These are phyloP conservation scores for Trichoderma sp. DNA, from an alignment of 2,329 filamentous ascomycete species.

Conservation along the genomic window DNA sequence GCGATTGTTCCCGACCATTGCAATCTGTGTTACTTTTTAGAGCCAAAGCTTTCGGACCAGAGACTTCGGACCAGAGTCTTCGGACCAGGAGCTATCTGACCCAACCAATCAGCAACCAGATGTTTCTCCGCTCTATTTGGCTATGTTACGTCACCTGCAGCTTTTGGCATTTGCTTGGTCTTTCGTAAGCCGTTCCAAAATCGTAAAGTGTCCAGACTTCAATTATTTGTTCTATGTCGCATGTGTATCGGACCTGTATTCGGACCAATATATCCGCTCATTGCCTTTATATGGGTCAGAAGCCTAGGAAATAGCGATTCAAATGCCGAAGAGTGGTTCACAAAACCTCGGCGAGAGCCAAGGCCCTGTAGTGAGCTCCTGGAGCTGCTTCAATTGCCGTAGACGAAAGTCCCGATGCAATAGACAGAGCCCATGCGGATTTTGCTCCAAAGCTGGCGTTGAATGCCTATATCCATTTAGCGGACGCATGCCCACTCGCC, in stretches of 20 bases:
- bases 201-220: not conserved
- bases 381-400: conserved; percentile 39
- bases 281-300: not conserved
- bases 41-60: too few relatives aligned
- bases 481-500: conserved; percentile 35
- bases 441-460: conserved; percentile 32
- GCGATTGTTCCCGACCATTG: not conserved
- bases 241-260: not conserved
- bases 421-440: conserved; percentile 35
- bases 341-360: not conserved
- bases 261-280: not conserved
- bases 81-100: not conserved
- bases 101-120: not conserved
- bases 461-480: conserved; percentile 39
- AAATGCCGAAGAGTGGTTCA: not conserved
- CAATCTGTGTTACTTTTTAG: not conserved
- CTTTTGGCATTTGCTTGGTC: not conserved
- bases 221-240: not conserved
- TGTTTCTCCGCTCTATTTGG: not conserved
- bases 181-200: not conserved
- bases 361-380: conserved; percentile 23
- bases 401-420: conserved; percentile 38
- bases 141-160: not conserved
- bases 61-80: not conserved
- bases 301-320: not conserved